Evolutionary conservation across 2,329 filamentous ascomycete species (phyloP).

Genomic region (Phyllosticta ampelicida): DNA sequence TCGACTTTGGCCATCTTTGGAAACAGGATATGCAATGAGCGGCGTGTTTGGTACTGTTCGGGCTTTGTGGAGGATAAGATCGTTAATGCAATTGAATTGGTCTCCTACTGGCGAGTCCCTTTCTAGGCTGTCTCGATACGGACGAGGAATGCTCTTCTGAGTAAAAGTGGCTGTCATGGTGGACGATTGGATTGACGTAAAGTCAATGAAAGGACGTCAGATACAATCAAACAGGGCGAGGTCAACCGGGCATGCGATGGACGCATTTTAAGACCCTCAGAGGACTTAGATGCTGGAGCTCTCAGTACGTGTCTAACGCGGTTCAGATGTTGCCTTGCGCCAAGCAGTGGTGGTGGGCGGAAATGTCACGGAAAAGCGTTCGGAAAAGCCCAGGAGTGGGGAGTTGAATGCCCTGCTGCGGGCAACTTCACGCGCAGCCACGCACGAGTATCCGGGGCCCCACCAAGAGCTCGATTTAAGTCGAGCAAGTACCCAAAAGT

Average conservation of each 20-base stretch:
- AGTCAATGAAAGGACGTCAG: neutral
- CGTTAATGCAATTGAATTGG: slow-evolving; percentile 7
- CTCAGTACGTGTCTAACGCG: neutral
- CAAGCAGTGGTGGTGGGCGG: neutral
- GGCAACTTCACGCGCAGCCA: neutral
- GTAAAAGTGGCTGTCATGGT: neutral
- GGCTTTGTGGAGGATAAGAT: slow-evolving; percentile 6
- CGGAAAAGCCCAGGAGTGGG: neutral
- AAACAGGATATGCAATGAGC: slow-evolving; percentile 17
- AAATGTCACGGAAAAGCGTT: neutral
- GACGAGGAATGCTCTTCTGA: neutral
- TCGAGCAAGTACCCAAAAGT: neutral
- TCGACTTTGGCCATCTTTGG: slow-evolving; percentile 16
- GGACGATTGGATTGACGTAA: neutral
- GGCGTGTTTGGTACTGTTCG: slow-evolving; percentile 12
- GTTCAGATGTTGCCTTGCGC: neutral
- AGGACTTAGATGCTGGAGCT: neutral
- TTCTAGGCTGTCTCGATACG: neutral
- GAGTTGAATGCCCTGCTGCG: neutral
- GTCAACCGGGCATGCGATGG: neutral
- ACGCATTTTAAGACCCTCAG: neutral
- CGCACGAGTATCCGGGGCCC: neutral
- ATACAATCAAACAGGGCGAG: neutral
- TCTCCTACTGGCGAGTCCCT: neutral
- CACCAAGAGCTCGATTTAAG: neutral